A percentile compares a stretch with the other conserved stretches of the same genome.
phyloP scores from a whole-genome alignment of 129 eudicot species.

The Escallonia herrerae region DNA sequence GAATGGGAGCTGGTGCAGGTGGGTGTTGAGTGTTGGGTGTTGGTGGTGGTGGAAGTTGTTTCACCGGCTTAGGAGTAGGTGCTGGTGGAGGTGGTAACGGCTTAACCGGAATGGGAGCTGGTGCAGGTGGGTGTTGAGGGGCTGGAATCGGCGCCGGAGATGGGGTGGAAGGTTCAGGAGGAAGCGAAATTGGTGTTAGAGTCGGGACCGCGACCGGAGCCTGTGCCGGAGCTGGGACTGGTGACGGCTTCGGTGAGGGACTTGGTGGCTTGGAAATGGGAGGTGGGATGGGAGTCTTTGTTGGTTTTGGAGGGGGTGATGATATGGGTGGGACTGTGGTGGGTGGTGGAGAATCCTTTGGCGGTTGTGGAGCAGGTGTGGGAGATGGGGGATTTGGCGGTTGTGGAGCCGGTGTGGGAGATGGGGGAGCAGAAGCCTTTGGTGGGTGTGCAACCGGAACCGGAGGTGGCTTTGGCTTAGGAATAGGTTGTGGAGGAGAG shows the following conservation, averaged over 20 bases:
- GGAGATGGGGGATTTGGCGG: background rate
- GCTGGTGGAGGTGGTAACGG: constrained; percentile 4
- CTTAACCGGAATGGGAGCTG: background rate
- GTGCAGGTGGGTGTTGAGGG: background rate
- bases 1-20: background rate
- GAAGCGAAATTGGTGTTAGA: background rate
- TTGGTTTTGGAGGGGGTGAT: background rate
- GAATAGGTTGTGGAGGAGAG: background rate
- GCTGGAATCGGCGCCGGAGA: background rate
- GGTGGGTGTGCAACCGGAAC: constrained; percentile 1
- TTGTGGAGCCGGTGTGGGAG: background rate
- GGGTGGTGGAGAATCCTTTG: background rate
- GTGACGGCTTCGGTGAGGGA: background rate
- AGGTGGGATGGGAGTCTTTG: background rate
- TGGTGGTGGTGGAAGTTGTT: constrained; percentile 7
- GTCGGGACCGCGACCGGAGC: background rate
- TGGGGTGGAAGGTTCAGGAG: background rate
- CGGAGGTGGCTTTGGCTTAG: background rate
- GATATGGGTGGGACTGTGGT: background rate
- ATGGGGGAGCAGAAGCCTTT: background rate
- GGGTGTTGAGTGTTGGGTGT: no score
- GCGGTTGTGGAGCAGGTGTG: background rate
- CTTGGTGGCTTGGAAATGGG: background rate
- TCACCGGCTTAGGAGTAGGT: constrained; percentile 2
- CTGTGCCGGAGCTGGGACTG: background rate